Conservation (phyloP, 148 eudicot species). For the Silene uniflora region DNA sequence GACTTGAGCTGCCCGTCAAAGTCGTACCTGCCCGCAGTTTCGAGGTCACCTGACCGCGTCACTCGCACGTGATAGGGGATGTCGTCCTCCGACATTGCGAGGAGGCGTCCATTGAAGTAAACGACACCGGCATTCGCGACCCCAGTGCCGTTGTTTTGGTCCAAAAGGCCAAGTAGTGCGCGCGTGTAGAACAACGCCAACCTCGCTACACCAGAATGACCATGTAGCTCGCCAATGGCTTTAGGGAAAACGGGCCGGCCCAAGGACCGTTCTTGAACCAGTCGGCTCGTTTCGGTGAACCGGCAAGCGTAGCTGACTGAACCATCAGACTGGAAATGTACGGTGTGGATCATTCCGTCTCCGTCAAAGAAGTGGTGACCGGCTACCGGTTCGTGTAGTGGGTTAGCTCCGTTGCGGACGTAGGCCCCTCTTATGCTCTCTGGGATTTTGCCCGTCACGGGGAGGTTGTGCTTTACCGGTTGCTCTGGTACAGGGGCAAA, state of each 20-base stretch:
- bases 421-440: constrained; percentile 30
- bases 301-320: constrained; percentile 45
- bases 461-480: not conserved
- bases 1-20: constrained; percentile 44
- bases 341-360: constrained; percentile 65
- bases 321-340: constrained; percentile 29
- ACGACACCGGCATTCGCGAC: constrained; percentile 59
- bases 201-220: constrained; percentile 45
- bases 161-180: constrained; percentile 32
- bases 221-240: constrained; percentile 63
- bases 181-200: constrained; percentile 40
- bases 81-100: constrained; percentile 80
- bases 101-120: constrained; percentile 47
- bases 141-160: constrained; percentile 36
- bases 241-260: constrained; percentile 43
- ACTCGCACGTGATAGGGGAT: constrained; percentile 51
- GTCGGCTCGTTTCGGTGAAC: constrained; percentile 49
- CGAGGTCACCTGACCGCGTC: constrained; percentile 38
- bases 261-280: constrained; percentile 33
- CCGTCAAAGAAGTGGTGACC: constrained; percentile 65
- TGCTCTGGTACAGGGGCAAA: no score
- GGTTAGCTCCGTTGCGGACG: constrained; percentile 60
- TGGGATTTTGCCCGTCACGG: no score
- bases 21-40: constrained; percentile 43
- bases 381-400: constrained; percentile 24